Conservation (phyloP, 345 rosid species). For the Eucalyptus regnans region DNA sequence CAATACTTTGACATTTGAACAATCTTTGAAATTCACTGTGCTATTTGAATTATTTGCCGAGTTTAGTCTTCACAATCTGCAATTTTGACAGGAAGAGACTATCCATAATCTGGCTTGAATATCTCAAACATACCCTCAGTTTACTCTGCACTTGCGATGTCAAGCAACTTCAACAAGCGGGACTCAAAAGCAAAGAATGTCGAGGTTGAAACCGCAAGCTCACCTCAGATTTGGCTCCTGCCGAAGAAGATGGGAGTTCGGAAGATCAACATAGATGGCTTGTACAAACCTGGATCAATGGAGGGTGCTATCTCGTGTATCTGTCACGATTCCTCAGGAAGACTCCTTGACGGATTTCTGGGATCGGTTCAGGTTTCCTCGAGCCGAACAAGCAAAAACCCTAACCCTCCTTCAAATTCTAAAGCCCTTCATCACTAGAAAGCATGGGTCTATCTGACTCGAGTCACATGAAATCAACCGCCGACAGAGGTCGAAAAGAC, state of each 20-base stretch:
- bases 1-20: background rate
- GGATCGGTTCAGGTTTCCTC: background rate
- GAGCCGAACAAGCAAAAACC: background rate
- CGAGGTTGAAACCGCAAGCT: background rate
- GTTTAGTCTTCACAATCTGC: background rate
- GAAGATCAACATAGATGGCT: background rate
- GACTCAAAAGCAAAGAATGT: background rate
- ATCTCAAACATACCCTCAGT: background rate
- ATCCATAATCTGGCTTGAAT: background rate
- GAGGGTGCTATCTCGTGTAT: background rate
- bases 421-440: background rate
- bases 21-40: background rate
- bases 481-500: background rate
- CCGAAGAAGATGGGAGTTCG: background rate
- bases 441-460: background rate
- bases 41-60: background rate
- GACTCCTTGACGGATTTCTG: background rate
- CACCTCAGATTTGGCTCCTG: background rate
- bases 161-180: background rate
- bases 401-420: background rate
- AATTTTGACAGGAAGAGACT: background rate
- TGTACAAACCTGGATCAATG: background rate
- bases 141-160: background rate
- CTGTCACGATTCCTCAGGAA: background rate
- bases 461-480: background rate